These are phyloP conservation scores for Trichoderma sp. DNA, from an alignment of 2,329 filamentous ascomycete species.

Conservation along the genomic window DNA sequence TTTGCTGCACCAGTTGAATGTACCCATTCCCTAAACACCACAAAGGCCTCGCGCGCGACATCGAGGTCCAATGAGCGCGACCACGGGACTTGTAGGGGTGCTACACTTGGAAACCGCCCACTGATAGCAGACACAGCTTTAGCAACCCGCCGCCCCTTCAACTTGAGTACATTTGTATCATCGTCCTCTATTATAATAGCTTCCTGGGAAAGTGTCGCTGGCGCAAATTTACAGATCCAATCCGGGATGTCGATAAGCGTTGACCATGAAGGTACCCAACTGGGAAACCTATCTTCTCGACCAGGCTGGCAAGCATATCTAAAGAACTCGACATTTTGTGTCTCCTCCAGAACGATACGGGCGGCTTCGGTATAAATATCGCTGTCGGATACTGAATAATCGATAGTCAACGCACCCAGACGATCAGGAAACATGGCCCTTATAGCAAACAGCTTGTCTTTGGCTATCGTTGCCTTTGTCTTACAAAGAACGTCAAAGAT, in stretches of 20 bases:
- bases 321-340: not conserved
- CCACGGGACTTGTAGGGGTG: not conserved
- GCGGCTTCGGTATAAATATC: not conserved
- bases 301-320: not conserved
- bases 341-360: not conserved
- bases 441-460: not conserved
- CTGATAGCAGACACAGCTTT: not conserved
- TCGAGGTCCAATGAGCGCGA: not conserved
- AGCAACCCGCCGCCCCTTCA: not conserved
- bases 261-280: not conserved
- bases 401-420: not conserved
- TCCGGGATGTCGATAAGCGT: not conserved
- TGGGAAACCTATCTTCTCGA: not conserved
- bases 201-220: not conserved
- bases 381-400: not conserved
- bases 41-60: not conserved
- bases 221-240: not conserved
- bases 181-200: not conserved
- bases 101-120: not conserved
- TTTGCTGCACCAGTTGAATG: not conserved
- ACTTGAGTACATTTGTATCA: not conserved
- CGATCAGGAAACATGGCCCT: not conserved
- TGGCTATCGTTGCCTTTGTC: not conserved
- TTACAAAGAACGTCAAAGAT: not conserved
- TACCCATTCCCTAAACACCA: not conserved